Evolutionary conservation across 2,329 filamentous ascomycete genomes (phyloP).

Genomic region (Stachybotrys chartarum): DNA sequence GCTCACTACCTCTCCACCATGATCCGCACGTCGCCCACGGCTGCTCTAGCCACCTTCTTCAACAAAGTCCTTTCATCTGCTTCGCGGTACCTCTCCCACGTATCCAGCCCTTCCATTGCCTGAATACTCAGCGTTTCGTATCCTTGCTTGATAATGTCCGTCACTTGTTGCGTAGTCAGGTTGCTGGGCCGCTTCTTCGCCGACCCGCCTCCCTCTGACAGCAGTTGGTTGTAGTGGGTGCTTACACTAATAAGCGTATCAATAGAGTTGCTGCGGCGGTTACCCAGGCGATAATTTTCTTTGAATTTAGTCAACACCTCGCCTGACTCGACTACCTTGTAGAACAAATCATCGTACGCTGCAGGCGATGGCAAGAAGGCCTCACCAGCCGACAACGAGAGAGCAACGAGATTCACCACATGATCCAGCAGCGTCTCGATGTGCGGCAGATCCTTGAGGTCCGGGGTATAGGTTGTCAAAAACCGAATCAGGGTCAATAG

Average conservation of each 20-base stretch:
- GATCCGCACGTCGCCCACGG: constrained; percentile 55
- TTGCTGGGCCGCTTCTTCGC: constrained; percentile 48
- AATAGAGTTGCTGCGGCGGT: constrained; percentile 62
- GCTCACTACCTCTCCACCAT: constrained; percentile 33
- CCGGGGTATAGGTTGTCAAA: constrained; percentile 75
- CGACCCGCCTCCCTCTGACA: constrained; percentile 47
- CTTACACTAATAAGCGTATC: constrained; percentile 77
- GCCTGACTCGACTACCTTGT: constrained; percentile 92
- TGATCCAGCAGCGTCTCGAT: constrained; percentile 70
- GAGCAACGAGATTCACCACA: constrained; percentile 74
- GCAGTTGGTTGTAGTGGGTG: constrained; percentile 78
- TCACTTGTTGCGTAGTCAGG: constrained; percentile 76
- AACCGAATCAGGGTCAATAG: constrained; percentile 85
- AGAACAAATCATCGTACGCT: constrained; percentile 94
- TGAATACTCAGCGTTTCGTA: constrained; percentile 94
- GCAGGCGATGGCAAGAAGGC: constrained; percentile 81
- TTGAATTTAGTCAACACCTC: constrained; percentile 78
- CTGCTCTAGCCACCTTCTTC: constrained; percentile 79
- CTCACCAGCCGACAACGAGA: constrained; percentile 81
- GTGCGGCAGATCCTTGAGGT: constrained; percentile 62
- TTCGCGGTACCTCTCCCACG: constrained; percentile 82
- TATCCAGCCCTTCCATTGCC: constrained; percentile 76
- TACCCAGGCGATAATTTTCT: constrained; percentile 60
- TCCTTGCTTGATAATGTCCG: constrained; percentile 88
- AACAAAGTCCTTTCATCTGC: constrained; percentile 75